These are phyloP conservation scores for Fagopyrum tataricum DNA, from an alignment of 148 eudicot genomes.

Conservation along the genomic window DNA sequence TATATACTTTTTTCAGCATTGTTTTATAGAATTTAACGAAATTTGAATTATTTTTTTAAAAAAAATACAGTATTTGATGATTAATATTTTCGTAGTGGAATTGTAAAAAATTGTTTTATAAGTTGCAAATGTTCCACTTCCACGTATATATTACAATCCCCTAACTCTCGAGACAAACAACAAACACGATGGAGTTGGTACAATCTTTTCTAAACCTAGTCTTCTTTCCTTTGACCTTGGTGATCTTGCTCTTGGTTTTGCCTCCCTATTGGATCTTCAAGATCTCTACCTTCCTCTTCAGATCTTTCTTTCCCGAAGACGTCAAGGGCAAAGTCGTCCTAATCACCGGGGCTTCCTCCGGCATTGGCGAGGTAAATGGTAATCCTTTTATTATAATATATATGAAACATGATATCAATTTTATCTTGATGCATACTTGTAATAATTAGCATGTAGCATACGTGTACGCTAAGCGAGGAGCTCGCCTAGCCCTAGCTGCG, in stretches of 20 bases:
- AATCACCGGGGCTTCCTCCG: slow-evolving; percentile 28
- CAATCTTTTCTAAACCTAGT: no score
- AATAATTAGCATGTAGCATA: slow-evolving; percentile 14
- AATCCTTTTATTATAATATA: background rate
- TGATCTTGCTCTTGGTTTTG: background rate
- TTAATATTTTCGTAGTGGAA: no score
- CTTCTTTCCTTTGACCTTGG: background rate
- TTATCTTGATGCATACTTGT: background rate
- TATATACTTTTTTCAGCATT: no score
- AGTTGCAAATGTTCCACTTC: no score
- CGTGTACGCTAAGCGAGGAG: slow-evolving; percentile 23
- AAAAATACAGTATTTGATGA: no score
- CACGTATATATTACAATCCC: no score
- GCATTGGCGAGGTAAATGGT: slow-evolving; percentile 26
- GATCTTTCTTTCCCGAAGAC: background rate
- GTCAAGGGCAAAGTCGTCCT: slow-evolving; percentile 10
- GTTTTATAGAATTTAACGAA: no score
- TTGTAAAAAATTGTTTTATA: no score
- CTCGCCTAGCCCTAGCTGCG: slow-evolving; percentile 21
- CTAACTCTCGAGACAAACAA: no score
- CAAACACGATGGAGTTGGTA: no score
- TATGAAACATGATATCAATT: no score
- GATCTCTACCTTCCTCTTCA: background rate
- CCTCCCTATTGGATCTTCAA: slow-evolving; percentile 1
- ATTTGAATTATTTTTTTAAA: no score